Percentiles rank a stretch among this genome's conserved stretches.
Conservation (phyloP, 2,329 filamentous ascomycete genomes). For the Ambrosiella cleistominuta region DNA sequence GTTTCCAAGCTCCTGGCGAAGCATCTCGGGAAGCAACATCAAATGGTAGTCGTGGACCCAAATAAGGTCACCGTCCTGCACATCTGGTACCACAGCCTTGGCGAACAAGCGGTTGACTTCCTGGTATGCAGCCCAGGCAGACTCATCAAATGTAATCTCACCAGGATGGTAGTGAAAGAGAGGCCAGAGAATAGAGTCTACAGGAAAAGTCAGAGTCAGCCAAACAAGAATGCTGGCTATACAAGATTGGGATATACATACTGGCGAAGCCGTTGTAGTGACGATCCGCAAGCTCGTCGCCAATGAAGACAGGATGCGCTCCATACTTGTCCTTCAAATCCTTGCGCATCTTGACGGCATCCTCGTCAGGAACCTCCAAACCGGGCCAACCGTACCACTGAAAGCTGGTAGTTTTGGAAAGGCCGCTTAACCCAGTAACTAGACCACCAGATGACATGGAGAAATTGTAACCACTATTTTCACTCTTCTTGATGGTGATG, state of each 20-base stretch:
- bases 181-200: conserved; percentile 94
- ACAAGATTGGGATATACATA: conserved; percentile 28
- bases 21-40: conserved; percentile 90
- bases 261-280: conserved; percentile 98
- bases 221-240: not conserved
- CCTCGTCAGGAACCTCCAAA: conserved; percentile 71
- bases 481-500: conserved; percentile 87
- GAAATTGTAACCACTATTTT: conserved; percentile 82
- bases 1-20: conserved; percentile 71
- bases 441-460: conserved; percentile 94
- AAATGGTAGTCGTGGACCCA: conserved; percentile 99
- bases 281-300: conserved; percentile 79
- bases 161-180: conserved; percentile 97
- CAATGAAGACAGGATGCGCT: conserved; percentile 81
- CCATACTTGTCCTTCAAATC: conserved; percentile 74
- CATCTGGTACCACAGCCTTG: conserved; percentile 67
- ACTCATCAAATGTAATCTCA: conserved; percentile 95
- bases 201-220: not conserved
- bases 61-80: conserved; percentile 82
- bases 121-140: conserved; percentile 80
- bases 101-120: conserved; percentile 89
- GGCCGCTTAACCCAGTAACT: conserved; percentile 78
- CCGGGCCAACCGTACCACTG: conserved; percentile 99
- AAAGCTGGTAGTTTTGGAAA: conserved; percentile 84
- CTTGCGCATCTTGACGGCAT: conserved; percentile 55